Evolutionary conservation across 768 basidiomycete species (phyloP).

Genomic region (Boletus sp.): DNA sequence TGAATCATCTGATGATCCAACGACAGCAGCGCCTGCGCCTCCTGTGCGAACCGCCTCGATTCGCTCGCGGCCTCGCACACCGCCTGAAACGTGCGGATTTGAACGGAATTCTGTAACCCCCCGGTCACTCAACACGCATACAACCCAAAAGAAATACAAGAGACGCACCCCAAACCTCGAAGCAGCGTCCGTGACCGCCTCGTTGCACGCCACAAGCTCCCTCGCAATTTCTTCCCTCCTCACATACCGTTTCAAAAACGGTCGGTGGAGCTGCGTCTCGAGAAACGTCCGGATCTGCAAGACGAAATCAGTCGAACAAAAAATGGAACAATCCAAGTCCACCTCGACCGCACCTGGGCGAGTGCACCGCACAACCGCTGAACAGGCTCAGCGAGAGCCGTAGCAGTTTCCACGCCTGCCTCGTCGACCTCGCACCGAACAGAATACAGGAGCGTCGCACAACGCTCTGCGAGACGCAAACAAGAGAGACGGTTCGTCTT

Average conservation of each 20-base stretch:
- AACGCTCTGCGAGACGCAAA: conserved; percentile 68
- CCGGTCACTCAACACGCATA: background rate
- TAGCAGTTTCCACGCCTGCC: conserved; percentile 49
- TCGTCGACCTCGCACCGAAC: conserved; percentile 59
- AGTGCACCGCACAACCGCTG: conserved; percentile 28
- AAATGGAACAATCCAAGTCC: too few relatives aligned
- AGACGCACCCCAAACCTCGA: conserved; percentile 23
- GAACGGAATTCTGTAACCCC: conserved; percentile 39
- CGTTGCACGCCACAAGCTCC: conserved; percentile 50
- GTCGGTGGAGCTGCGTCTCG: conserved; percentile 55
- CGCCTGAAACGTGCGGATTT: conserved; percentile 52
- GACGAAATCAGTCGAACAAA: background rate
- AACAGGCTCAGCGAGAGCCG: conserved; percentile 51
- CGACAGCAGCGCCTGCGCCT: conserved; percentile 15
- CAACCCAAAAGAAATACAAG: background rate
- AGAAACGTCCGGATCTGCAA: conserved; percentile 50
- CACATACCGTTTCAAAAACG: conserved; percentile 77
- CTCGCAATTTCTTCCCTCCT: conserved; percentile 65
- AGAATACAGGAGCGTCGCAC: conserved; percentile 63
- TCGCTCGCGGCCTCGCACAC: conserved; percentile 38
- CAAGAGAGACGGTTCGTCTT: conserved; percentile 69
- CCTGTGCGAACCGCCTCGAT: conserved; percentile 20
- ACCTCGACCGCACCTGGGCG: conserved; percentile 42
- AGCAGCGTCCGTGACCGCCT: conserved; percentile 47
- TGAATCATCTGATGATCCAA: conserved; percentile 19